phyloP scores from a whole-genome alignment of 768 basidiomycete species.

The Russula olivacea region DNA sequence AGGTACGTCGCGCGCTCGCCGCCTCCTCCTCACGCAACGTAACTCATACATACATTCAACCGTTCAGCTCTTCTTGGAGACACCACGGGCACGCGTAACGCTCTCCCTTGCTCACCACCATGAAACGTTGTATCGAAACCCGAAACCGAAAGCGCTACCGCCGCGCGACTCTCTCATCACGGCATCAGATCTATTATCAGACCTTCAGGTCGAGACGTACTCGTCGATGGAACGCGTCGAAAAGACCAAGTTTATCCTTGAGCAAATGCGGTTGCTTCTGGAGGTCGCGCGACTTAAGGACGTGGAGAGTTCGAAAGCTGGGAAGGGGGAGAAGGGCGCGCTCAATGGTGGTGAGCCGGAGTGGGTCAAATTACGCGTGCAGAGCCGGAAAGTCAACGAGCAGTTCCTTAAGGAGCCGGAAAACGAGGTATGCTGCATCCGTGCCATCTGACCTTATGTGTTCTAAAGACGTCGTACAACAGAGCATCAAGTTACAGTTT shows the following conservation, averaged over 20 bases:
- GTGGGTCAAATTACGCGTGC: conserved; percentile 90
- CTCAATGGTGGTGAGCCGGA: conserved; percentile 75
- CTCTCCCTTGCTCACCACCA: conserved; percentile 80
- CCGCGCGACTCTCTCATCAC: conserved; percentile 61
- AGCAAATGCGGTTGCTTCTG: conserved; percentile 91
- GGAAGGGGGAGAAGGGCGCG: conserved; percentile 44
- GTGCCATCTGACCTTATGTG: neutral
- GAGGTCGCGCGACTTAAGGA: conserved; percentile 74
- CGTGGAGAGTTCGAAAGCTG: conserved; percentile 50
- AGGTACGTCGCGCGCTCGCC: conserved; percentile 47
- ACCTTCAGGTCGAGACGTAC: conserved; percentile 97
- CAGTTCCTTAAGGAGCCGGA: conserved; percentile 83
- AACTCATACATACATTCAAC: neutral
- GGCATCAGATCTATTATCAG: conserved; percentile 87
- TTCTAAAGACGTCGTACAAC: conserved; percentile 11
- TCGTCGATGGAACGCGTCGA: conserved; percentile 97
- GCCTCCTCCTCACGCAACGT: conserved; percentile 19
- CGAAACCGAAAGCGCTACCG: conserved; percentile 36
- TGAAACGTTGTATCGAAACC: conserved; percentile 55
- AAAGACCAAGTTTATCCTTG: conserved; percentile 96
- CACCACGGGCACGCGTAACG: conserved; percentile 91
- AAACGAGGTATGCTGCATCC: conserved; percentile 61
- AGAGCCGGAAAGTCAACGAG: conserved; percentile 90
- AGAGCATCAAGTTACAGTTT: conserved; percentile 95
- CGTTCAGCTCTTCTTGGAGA: conserved; percentile 87